phyloP scores from a whole-genome alignment of 495 filamentous ascomycete genomes.

The Polyplosphaeria fusca region DNA sequence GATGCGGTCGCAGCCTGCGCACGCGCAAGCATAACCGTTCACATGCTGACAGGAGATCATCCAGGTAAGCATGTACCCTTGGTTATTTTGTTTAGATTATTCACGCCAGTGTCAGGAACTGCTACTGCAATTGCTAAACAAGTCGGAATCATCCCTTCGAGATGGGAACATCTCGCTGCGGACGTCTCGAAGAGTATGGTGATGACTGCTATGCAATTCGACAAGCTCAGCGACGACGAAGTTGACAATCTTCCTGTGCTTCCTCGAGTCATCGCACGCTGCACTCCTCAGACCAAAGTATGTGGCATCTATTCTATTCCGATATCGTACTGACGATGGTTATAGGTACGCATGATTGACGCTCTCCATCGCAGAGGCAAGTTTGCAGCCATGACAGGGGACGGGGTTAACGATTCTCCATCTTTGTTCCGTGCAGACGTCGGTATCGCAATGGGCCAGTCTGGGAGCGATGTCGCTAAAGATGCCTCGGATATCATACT shows the following conservation, averaged over 20 bases:
- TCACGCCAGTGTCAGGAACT: no score
- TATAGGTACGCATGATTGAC: conserved; percentile 76
- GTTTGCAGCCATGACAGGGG: conserved; percentile 75
- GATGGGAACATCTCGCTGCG: conserved; percentile 25
- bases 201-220: conserved; percentile 65
- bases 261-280: conserved; percentile 66
- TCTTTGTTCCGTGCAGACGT: conserved; percentile 76
- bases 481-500: conserved; percentile 81
- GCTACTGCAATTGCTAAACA: conserved; percentile 57
- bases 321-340: no score
- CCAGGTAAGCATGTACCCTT: neutral
- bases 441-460: conserved; percentile 73
- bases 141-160: conserved; percentile 43
- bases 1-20: conserved; percentile 52
- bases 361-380: conserved; percentile 61
- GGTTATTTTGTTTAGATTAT: no score
- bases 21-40: conserved; percentile 56
- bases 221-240: conserved; percentile 53
- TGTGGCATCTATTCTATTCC: no score
- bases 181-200: conserved; percentile 47
- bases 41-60: conserved; percentile 45
- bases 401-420: conserved; percentile 82
- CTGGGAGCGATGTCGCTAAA: conserved; percentile 79
- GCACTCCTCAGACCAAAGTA: conserved; percentile 67
- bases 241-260: conserved; percentile 63